Evolutionary conservation across 768 basidiomycete genomes (phyloP).

Genomic region (Naganishia vishniacii): DNA sequence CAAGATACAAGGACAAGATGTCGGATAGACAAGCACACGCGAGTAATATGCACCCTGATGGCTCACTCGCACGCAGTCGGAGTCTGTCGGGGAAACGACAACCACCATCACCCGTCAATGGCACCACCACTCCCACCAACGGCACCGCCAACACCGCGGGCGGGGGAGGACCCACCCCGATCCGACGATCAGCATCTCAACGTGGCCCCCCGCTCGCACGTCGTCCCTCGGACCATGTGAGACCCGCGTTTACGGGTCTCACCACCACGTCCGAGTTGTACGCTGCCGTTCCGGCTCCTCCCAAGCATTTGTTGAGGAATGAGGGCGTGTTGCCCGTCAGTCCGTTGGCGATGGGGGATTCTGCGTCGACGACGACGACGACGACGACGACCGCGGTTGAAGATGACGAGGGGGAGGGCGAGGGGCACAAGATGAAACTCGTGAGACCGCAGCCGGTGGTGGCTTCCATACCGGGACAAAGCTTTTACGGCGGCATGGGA

Average conservation of each 20-base stretch:
- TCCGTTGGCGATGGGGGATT: background rate
- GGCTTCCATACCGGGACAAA: background rate
- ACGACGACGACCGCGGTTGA: too few species aligned
- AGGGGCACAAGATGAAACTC: background rate
- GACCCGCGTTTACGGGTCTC: background rate
- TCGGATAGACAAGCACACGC: too few species aligned
- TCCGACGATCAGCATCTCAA: constrained; percentile 5
- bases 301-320: background rate
- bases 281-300: constrained; percentile 2
- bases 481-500: background rate
- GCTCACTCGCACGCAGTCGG: too few species aligned
- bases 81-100: too few species aligned
- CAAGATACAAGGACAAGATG: too few species aligned
- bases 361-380: too few species aligned
- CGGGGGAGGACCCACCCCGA: too few species aligned
- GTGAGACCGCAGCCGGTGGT: background rate
- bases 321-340: background rate
- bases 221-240: background rate
- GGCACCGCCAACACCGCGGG: too few species aligned
- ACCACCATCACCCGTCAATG: too few species aligned
- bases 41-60: too few species aligned
- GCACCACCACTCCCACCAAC: too few species aligned
- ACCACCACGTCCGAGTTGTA: background rate
- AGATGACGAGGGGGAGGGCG: background rate
- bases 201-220: background rate